Percentiles rank a stretch among this genome's conserved stretches.
phyloP scores from a whole-genome alignment of 345 rosid species.

The Heritiera littoralis region DNA sequence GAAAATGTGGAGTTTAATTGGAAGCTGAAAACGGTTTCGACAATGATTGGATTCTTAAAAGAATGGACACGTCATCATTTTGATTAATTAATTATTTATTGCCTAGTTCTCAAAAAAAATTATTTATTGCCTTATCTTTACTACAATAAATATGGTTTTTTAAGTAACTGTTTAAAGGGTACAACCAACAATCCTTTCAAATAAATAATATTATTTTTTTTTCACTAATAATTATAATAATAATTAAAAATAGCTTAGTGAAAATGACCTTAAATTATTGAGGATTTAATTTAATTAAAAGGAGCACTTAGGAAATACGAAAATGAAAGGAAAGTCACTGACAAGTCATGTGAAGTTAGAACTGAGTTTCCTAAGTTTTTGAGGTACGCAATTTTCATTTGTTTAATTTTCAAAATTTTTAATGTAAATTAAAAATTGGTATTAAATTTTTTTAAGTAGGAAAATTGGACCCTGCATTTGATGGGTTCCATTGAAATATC shows the following conservation, averaged over 20 bases:
- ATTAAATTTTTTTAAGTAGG: not conserved
- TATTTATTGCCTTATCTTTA: not conserved
- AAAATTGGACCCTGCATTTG: conserved; percentile 27
- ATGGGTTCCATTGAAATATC: conserved; percentile 24
- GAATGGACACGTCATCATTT: conserved; percentile 15
- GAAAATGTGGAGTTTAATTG: not conserved
- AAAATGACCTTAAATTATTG: conserved; percentile 10
- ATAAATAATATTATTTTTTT: too few species aligned
- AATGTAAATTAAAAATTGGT: not conserved
- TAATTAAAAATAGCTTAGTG: not conserved
- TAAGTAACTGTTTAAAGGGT: conserved; percentile 2
- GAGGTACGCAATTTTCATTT: conserved; percentile 1
- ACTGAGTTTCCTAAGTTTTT: conserved; percentile 31
- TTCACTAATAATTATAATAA: not conserved
- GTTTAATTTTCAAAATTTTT: not conserved
- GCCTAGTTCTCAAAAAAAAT: not conserved
- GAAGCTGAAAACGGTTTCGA: conserved; percentile 21
- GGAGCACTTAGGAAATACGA: not conserved
- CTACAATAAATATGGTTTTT: not conserved
- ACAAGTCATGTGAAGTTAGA: conserved; percentile 27
- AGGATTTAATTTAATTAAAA: not conserved
- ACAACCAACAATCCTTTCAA: too few species aligned
- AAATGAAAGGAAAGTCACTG: conserved; percentile 34
- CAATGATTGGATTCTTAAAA: conserved; percentile 31
- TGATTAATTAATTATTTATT: conserved; percentile 8